Percentiles rank a stretch among this genome's conserved stretches.
These are phyloP conservation scores for Cardiospermum halicacabum DNA, from an alignment of 345 rosid species.

Conservation along the genomic window DNA sequence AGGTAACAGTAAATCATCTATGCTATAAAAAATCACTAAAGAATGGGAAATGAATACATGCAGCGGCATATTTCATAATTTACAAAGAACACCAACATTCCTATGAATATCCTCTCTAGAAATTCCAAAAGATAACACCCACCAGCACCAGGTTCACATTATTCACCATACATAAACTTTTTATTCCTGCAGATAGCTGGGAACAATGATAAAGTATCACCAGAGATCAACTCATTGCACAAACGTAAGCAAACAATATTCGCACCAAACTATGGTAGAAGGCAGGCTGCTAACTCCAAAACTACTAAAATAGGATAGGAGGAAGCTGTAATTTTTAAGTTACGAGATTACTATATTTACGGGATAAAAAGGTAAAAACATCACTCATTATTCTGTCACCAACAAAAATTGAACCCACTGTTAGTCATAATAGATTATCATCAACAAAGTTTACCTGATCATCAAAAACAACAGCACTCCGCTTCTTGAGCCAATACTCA, in stretches of 20 bases:
- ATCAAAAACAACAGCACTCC: conserved; percentile 39
- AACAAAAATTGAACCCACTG: neutral
- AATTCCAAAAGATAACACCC: neutral
- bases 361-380: neutral
- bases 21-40: neutral
- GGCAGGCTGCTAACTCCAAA: neutral
- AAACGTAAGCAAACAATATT: neutral
- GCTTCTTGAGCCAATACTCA: conserved; percentile 25
- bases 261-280: neutral
- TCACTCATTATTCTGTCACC: neutral
- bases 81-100: too few relatives aligned
- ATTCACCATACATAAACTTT: neutral
- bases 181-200: neutral
- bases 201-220: neutral
- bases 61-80: neutral
- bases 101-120: neutral
- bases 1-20: neutral
- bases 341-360: neutral
- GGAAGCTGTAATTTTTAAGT: neutral
- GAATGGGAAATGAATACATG: neutral
- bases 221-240: neutral
- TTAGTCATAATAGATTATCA: neutral
- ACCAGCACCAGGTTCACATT: neutral
- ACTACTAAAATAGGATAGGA: neutral
- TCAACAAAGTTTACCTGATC: conserved; percentile 31